These are phyloP conservation scores for Coemansia sp. DNA, from an alignment of 192 early-diverging fungal genomes.

Conservation along the genomic window DNA sequence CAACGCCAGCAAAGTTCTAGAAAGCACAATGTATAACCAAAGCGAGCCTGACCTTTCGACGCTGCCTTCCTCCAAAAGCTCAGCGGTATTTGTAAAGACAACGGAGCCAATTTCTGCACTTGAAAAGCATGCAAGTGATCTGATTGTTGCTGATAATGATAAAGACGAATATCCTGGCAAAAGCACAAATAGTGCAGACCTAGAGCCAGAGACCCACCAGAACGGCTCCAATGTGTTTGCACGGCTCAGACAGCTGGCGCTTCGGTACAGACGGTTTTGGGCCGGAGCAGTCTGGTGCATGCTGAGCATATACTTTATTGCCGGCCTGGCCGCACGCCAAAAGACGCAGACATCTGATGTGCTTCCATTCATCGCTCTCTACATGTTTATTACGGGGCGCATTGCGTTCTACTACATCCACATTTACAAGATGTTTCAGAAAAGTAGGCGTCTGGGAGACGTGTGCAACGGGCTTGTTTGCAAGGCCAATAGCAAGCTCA, in stretches of 20 bases:
- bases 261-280: constrained; percentile 21
- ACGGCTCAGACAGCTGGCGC: background rate
- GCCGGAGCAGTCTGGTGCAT: constrained; percentile 53
- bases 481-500: background rate
- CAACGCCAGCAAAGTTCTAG: background rate
- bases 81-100: background rate
- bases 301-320: constrained; percentile 64
- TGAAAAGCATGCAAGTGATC: background rate
- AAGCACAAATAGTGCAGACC: background rate
- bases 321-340: constrained; percentile 54
- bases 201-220: background rate
- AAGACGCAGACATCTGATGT: constrained; percentile 45
- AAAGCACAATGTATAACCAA: background rate
- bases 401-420: constrained; percentile 51
- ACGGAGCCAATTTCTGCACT: background rate
- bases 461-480: background rate
- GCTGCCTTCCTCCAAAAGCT: background rate
- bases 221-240: background rate
- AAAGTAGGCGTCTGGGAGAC: constrained; percentile 9
- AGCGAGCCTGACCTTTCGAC: background rate
- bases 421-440: constrained; percentile 7
- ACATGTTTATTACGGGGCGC: constrained; percentile 57
- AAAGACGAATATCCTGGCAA: background rate
- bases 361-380: constrained; percentile 50
- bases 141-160: background rate